Conservation (phyloP, 2,329 filamentous ascomycete species). For the Bipolaris bicolor region DNA sequence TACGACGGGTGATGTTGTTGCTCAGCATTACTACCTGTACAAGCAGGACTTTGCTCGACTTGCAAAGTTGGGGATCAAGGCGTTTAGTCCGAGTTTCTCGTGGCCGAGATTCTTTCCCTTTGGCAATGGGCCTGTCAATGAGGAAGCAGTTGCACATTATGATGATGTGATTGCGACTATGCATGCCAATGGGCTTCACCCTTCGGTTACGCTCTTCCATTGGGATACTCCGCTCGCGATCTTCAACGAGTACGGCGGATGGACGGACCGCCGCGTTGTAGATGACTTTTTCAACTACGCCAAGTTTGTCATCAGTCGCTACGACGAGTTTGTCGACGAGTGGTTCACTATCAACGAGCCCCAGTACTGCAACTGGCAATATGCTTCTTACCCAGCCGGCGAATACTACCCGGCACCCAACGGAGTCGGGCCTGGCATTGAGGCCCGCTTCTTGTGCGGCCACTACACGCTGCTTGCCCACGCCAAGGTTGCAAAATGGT, state of each 20-base stretch:
- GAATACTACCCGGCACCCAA: constrained; percentile 55
- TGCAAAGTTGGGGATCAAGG: constrained; percentile 36
- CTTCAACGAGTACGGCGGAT: constrained; percentile 52
- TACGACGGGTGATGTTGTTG: constrained; percentile 51
- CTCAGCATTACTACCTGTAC: constrained; percentile 52
- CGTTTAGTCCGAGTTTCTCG: constrained; percentile 47
- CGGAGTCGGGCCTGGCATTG: constrained; percentile 48
- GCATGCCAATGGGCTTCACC: constrained; percentile 44
- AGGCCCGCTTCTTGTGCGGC: constrained; percentile 53
- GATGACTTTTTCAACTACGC: constrained; percentile 53
- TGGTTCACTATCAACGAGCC: constrained; percentile 54
- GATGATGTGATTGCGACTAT: constrained; percentile 50
- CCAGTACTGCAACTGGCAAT: constrained; percentile 59
- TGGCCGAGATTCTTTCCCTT: constrained; percentile 51
- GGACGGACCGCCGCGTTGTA: constrained; percentile 49
- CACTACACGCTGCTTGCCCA: constrained; percentile 54
- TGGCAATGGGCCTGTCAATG: constrained; percentile 47
- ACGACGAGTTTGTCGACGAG: constrained; percentile 49
- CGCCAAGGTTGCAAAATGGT: constrained; percentile 54
- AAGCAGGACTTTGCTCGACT: constrained; percentile 53
- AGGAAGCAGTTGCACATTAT: constrained; percentile 47
- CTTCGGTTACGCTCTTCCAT: constrained; percentile 51
- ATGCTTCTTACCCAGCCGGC: constrained; percentile 52
- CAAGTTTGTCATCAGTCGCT: constrained; percentile 51
- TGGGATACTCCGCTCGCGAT: constrained; percentile 53